A percentile compares a stretch with the other conserved stretches of the same genome.
These are phyloP conservation scores for Suillus decipiens DNA, from an alignment of 768 basidiomycete species.

Conservation along the genomic window DNA sequence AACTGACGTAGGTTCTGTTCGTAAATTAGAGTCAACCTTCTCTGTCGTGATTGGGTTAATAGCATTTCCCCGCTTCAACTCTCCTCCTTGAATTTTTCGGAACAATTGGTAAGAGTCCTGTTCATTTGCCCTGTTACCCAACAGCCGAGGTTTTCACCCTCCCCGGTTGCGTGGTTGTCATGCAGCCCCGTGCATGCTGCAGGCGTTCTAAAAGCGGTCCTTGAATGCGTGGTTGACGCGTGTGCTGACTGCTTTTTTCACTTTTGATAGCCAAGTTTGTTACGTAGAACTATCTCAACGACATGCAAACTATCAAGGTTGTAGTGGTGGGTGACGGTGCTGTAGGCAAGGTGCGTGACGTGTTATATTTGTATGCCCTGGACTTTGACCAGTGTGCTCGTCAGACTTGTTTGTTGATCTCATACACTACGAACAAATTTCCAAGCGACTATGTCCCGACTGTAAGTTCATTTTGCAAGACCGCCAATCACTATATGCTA, in stretches of 20 bases:
- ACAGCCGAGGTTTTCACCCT: constrained; percentile 21
- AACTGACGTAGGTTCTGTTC: constrained; percentile 25
- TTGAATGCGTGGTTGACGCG: constrained; percentile 20
- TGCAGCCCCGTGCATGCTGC: constrained; percentile 22
- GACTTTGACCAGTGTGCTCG: neutral
- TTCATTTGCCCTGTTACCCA: constrained; percentile 11
- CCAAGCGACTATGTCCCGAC: constrained; percentile 99
- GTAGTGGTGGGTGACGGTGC: constrained; percentile 98
- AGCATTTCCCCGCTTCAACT: constrained; percentile 19
- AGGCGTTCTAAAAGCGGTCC: constrained; percentile 27
- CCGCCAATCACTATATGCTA: constrained; percentile 12
- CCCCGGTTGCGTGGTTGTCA: constrained; percentile 30
- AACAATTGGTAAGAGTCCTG: constrained; percentile 26
- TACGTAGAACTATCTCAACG: constrained; percentile 22
- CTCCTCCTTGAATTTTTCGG: constrained; percentile 21
- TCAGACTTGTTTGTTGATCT: constrained; percentile 95
- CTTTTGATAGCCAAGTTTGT: constrained; percentile 15
- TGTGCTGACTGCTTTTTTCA: constrained; percentile 15
- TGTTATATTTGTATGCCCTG: neutral
- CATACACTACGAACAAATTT: constrained; percentile 97
- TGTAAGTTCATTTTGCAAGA: constrained; percentile 50
- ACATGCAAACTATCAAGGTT: constrained; percentile 97
- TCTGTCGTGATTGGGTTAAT: constrained; percentile 30
- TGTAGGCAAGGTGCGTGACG: constrained; percentile 84
- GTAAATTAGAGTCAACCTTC: constrained; percentile 26